A percentile compares a stretch with the other conserved stretches of the same genome.
These are phyloP conservation scores for Colletotrichum shisoi DNA, from an alignment of 2,329 filamentous ascomycete genomes.

Conservation along the genomic window DNA sequence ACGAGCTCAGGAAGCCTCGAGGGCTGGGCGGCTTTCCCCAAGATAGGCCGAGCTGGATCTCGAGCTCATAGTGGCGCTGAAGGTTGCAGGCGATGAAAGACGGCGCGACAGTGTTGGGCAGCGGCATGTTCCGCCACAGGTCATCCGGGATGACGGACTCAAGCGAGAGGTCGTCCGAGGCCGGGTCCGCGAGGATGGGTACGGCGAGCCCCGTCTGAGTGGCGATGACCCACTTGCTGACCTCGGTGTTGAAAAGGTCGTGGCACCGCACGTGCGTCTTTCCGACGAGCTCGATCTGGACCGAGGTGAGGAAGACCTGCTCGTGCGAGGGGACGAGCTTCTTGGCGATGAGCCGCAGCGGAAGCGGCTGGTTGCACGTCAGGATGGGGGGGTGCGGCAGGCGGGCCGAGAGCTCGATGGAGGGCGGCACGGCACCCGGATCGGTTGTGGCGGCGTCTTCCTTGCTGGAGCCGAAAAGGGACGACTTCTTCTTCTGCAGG, in stretches of 20 bases:
- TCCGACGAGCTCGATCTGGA: constrained; percentile 84
- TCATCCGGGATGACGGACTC: constrained; percentile 74
- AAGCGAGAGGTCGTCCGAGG: constrained; percentile 66
- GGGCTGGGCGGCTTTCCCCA: constrained; percentile 66
- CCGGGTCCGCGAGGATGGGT: constrained; percentile 65
- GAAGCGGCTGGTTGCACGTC: constrained; percentile 86
- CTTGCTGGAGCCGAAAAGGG: constrained; percentile 62
- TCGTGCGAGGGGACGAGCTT: constrained; percentile 75
- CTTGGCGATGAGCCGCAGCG: constrained; percentile 79
- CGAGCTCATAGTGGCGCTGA: constrained; percentile 79
- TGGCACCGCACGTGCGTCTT: constrained; percentile 82
- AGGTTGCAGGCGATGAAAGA: constrained; percentile 91
- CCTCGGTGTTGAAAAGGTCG: constrained; percentile 74
- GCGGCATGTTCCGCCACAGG: constrained; percentile 74
- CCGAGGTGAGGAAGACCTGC: constrained; percentile 75
- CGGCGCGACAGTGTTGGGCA: constrained; percentile 88
- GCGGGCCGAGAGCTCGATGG: constrained; percentile 78
- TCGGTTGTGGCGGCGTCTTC: constrained; percentile 40
- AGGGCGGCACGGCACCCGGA: constrained; percentile 63
- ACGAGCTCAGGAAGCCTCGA: constrained; percentile 45
- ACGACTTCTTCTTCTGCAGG: constrained; percentile 61
- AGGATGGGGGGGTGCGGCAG: constrained; percentile 87
- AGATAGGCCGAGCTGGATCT: constrained; percentile 79
- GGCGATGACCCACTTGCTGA: constrained; percentile 76
- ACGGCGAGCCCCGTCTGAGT: constrained; percentile 76